Base-by-base conservation (phyloP, 78 protist species). In the Monosiga brevicollis region DNA sequence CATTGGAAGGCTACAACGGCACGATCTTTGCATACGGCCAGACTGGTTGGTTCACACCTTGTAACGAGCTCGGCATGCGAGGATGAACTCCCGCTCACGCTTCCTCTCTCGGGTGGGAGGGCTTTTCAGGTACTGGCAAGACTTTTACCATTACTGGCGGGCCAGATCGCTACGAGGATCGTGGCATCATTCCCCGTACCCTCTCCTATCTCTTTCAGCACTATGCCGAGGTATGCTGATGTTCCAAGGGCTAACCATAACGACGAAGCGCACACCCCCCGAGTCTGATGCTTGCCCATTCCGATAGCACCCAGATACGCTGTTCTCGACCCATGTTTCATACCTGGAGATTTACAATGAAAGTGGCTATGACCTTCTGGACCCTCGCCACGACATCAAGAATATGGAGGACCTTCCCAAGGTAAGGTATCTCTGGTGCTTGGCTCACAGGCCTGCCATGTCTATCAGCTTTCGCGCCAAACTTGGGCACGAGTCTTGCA, bases 321-420 rank as follows among this genome's bases (percentile, higher is more conserved):
- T 1, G n/a, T 83, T 0, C 42, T 1, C 84, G 72, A 70, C 62
- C n/a, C 86, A 85, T 40, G 42, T 92, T 35, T 87, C 91, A 29
- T 92, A 92, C 73, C 80, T 92, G 15, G 92, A 92, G 72, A 88
- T 92, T 80, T 92, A 92, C 91, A 88, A 89, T 73, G 90, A 90
- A 39, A 26, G 0, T 1, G 92, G 88, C 2, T 87, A 92, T 70
- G 95, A 92, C 83, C 74, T 92, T 75, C 88, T 92, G 25, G 86
- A 87, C 73, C 83, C 83, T 43, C 83, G 83, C 39, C 35, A 38
- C 36, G 87, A 84, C 29, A 80, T 85, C 25, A 76, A 74, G 35
- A n/a, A 49, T 35, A 42, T 90, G 42, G 93, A 90, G 34, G 92
- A 89, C 29, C 83, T 89, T 2, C 87, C 86, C 62, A 0, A 42